Conservation (phyloP, 2,329 filamentous ascomycete species). For the Stromatinia cepivora region DNA sequence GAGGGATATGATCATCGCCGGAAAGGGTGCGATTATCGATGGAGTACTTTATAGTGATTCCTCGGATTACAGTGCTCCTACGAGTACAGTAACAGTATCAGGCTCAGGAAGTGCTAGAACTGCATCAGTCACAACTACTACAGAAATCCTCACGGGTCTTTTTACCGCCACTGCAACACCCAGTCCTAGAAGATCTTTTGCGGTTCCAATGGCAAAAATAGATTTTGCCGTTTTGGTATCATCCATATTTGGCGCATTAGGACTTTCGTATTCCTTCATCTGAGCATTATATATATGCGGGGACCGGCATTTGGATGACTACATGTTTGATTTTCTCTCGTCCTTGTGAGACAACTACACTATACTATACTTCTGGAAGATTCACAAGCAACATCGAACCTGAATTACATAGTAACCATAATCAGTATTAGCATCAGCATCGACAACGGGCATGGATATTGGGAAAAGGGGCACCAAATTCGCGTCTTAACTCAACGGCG, state of each 20-base stretch:
- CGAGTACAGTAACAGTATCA: conserved; percentile 27
- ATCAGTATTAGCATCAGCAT: background rate
- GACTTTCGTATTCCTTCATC: conserved; percentile 1
- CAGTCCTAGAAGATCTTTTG: conserved; percentile 27
- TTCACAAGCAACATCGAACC: background rate
- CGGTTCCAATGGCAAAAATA: background rate
- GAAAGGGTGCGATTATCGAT: conserved; percentile 58
- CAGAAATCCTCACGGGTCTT: conserved; percentile 39
- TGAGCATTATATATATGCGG: background rate
- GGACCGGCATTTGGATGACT: background rate
- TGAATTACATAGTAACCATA: background rate
- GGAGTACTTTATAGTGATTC: conserved; percentile 54
- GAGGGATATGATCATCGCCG: conserved; percentile 48
- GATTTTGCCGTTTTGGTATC: background rate
- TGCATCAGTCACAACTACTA: conserved; percentile 36
- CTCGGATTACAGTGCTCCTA: conserved; percentile 44
- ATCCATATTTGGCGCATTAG: conserved; percentile 13
- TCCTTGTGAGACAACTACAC: background rate
- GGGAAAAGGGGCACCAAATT: background rate
- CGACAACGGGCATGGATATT: background rate
- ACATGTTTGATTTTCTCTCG: background rate
- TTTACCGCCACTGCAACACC: conserved; percentile 41
- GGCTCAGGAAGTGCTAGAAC: conserved; percentile 24
- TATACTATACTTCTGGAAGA: background rate
- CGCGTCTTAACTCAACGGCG: background rate